Conservation (phyloP, 2,329 filamentous ascomycete genomes). For the Elsinoe necatrix region DNA sequence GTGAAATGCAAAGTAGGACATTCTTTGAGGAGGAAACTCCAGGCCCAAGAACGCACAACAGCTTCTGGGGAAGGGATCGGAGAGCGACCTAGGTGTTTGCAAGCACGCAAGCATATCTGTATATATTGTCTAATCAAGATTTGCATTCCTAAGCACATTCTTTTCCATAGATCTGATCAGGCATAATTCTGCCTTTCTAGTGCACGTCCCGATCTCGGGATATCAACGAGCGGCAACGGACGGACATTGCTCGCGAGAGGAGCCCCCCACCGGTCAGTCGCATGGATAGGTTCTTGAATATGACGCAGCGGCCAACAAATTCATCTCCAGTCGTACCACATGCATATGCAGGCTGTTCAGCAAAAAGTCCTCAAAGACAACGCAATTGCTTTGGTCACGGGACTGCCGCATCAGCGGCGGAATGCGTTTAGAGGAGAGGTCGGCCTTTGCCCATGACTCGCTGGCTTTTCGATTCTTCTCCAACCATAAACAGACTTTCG, state of each 20-base stretch:
- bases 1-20: background rate
- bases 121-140: background rate
- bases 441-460: conserved; percentile 11
- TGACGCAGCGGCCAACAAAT: no score
- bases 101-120: background rate
- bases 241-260: background rate
- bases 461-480: background rate
- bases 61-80: background rate
- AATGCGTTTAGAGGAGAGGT: background rate
- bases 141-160: no score
- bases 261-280: background rate
- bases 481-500: conserved; percentile 2
- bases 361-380: background rate
- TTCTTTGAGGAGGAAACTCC: background rate
- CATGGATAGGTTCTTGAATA: no score
- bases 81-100: background rate
- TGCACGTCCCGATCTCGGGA: no score
- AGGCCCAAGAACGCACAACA: background rate
- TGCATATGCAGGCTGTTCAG: no score
- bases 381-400: background rate
- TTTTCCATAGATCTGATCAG: background rate
- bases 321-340: no score
- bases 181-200: background rate
- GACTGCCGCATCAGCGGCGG: background rate
- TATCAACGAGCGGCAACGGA: no score